Evolutionary conservation across 257 asterid genomes (phyloP).

Genomic region (Ilex asprella): DNA sequence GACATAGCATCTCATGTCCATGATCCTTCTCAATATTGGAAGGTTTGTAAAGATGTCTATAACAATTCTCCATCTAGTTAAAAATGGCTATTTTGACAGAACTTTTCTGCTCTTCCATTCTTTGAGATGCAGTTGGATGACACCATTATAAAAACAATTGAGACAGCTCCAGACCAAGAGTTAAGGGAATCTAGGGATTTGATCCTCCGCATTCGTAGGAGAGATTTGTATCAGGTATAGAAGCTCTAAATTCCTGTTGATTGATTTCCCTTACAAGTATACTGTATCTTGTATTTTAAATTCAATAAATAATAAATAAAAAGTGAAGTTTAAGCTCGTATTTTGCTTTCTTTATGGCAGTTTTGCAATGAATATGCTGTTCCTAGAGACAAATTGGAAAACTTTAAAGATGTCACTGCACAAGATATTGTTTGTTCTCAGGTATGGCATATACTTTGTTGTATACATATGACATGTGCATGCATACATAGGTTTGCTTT

Average conservation of each 20-base stretch:
- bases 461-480: no score
- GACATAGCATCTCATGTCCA: constrained; percentile 69
- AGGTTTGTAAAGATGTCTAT: constrained; percentile 41
- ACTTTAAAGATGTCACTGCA: constrained; percentile 76
- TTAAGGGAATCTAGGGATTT: constrained; percentile 77
- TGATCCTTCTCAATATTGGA: constrained; percentile 89
- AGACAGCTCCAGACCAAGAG: constrained; percentile 72
- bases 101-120: background rate
- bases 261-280: no score
- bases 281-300: no score
- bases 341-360: constrained; percentile 26
- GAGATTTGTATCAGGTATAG: constrained; percentile 79
- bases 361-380: constrained; percentile 90
- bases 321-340: no score
- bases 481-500: background rate
- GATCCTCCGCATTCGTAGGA: constrained; percentile 77
- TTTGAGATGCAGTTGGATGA: constrained; percentile 68
- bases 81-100: background rate
- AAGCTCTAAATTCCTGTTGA: constrained; percentile 1
- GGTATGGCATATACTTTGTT: constrained; percentile 27
- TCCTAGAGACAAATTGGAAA: constrained; percentile 69
- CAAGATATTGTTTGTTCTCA: constrained; percentile 87
- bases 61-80: constrained; percentile 5
- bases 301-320: no score
- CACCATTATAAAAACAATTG: constrained; percentile 74